phyloP scores from a whole-genome alignment of 1,139 yeast genomes.

The Arxiozyma slooffiae region DNA sequence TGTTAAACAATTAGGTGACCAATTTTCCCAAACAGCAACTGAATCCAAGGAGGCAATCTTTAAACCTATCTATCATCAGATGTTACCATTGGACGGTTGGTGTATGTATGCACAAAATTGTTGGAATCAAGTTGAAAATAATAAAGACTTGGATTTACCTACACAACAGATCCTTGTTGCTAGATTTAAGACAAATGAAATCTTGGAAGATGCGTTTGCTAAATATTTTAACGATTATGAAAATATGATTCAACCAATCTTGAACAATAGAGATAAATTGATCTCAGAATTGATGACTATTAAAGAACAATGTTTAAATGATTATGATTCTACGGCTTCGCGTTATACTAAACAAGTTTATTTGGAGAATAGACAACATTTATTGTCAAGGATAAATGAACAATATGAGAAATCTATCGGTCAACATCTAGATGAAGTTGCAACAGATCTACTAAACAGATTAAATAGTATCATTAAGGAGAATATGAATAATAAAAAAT shows the following conservation, averaged over 20 bases:
- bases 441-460: conserved; percentile 3
- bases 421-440: conserved; percentile 1
- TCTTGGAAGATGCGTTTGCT: conserved; percentile 34
- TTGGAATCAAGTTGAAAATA: conserved; percentile 88
- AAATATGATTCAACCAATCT: conserved; percentile 8
- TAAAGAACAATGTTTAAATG: conserved; percentile 38
- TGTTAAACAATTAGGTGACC: conserved; percentile 4
- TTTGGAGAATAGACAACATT: conserved; percentile 44
- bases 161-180: conserved; percentile 94
- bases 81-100: conserved; percentile 96
- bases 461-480: conserved; percentile 1
- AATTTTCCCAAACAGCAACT: conserved; percentile 2
- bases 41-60: conserved; percentile 38
- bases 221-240: conserved; percentile 19
- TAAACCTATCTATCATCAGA: conserved; percentile 71
- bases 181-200: conserved; percentile 88
- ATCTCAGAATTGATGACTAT: conserved; percentile 37
- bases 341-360: conserved; percentile 62
- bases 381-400: conserved; percentile 39
- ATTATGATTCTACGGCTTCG: conserved; percentile 61
- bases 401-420: conserved; percentile 14
- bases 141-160: conserved; percentile 90
- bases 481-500: not conserved
- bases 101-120: conserved; percentile 80
- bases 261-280: conserved; percentile 32